Evolutionary conservation across 2,329 filamentous ascomycete species (phyloP), one percentile per base, ranked within the genome.

Genomic region (Phyllosticta capitalensis): DNA sequence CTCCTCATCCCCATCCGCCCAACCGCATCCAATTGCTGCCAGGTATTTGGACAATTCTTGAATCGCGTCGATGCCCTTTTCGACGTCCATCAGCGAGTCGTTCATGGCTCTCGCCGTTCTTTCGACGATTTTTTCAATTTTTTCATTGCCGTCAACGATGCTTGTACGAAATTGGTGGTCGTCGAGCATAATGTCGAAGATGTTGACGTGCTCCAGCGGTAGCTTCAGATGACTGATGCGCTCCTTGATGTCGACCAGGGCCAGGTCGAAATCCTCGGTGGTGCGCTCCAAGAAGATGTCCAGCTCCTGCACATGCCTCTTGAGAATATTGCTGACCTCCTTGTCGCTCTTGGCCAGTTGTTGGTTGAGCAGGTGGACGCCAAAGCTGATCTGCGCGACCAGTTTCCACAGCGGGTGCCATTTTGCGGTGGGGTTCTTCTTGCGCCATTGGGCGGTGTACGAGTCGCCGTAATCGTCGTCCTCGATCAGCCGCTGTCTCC

Each of bases 381-480:
- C 92, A 72, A 97, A 97, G 1, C 90, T 87, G 65, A 97, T 92
- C 73, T 97, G 92, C 17, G 92, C 86, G 69, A 95, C 83, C 54
- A 96, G 83, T 75, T 96, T 96, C 78, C 87, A 87, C 61, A 97
- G 78, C 63, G 95, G 90, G 69, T 97, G 94, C 68, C 90, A 87
- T 67, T 84, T 83, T 70, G 94, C 89, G 51, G 84, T 85, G 0
- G 85, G 81, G 17, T 45, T 45, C 57, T 86, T 84, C 70, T 88
- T 86, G 61, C 87, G 84, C 90, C 92, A 96, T 69, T 83, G 75
- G 54, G 85, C 82, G 56, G 84, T 86, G 69, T 89, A 88, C 12
- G 90, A 82, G 14, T 85, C 82, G 61, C 89, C 87, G 61, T 86
- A 85, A 61, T 85, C 81, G 38, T 81, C 79, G 94, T 78, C 68